A percentile compares a stretch with the other conserved stretches of the same genome.
Evolutionary conservation across 2,329 filamentous ascomycete species (phyloP).

Genomic region (Arthrinium phaeospermum): DNA sequence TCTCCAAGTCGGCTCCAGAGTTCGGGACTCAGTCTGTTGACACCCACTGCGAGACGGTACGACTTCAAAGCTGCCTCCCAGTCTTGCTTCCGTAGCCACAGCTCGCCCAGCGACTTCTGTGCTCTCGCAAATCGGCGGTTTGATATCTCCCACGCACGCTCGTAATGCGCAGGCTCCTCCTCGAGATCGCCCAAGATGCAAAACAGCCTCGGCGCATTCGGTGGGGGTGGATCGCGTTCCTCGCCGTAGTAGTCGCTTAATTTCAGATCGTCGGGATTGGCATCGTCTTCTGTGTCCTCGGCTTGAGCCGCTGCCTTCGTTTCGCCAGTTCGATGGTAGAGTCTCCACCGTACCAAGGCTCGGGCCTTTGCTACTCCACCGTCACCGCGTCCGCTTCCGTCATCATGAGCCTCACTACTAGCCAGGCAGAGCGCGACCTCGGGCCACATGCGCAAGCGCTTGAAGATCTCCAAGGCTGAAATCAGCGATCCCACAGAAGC

Average conservation of each 20-base stretch:
- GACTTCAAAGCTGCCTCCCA: slow-evolving; percentile 74
- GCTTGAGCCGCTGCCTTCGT: slow-evolving; percentile 28
- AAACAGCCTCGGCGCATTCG: slow-evolving; percentile 85
- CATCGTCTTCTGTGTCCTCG: slow-evolving; percentile 44
- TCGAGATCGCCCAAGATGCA: slow-evolving; percentile 95
- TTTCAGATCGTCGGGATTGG: slow-evolving; percentile 63
- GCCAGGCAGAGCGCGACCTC: slow-evolving; percentile 92
- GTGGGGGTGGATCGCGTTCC: slow-evolving; percentile 72
- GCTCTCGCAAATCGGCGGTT: slow-evolving; percentile 82
- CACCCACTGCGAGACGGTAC: slow-evolving; percentile 76
- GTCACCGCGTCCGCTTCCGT: slow-evolving; percentile 57
- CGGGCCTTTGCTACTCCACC: slow-evolving; percentile 80
- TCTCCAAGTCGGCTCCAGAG: slow-evolving; percentile 93
- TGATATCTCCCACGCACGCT: slow-evolving; percentile 87
- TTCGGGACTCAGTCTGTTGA: slow-evolving; percentile 81
- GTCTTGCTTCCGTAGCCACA: slow-evolving; percentile 72
- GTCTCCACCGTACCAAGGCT: slow-evolving; percentile 74
- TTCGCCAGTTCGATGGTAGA: slow-evolving; percentile 70
- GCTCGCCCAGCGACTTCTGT: slow-evolving; percentile 83
- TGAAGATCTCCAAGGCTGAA: slow-evolving; percentile 94
- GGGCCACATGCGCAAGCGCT: slow-evolving; percentile 90
- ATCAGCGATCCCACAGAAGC: slow-evolving; percentile 83
- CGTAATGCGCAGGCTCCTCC: slow-evolving; percentile 74
- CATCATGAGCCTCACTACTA: slow-evolving; percentile 61
- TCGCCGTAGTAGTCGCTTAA: slow-evolving; percentile 62